A percentile compares a stretch with the other conserved stretches of the same genome.
Evolutionary conservation across 495 filamentous ascomycete genomes (phyloP).

Genomic region (Xylaria nigripes): DNA sequence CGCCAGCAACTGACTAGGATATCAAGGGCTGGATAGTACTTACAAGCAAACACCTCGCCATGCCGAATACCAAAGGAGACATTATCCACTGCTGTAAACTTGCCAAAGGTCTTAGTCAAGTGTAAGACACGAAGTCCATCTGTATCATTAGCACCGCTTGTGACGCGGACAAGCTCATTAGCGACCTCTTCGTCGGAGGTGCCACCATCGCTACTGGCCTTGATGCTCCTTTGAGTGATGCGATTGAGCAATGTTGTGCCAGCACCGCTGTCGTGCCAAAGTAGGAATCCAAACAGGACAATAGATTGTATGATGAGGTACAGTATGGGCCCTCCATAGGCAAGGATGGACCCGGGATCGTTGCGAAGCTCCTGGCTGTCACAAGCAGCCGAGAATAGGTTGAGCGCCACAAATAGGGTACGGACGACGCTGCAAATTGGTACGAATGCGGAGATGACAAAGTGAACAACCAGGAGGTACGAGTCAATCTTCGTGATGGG

Average conservation of each 20-base stretch:
- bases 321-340: constrained; percentile 66
- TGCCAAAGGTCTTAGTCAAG: constrained; percentile 67
- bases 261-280: constrained; percentile 64
- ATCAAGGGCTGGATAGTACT: not conserved
- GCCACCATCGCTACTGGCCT: constrained; percentile 17
- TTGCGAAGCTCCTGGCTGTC: constrained; percentile 49
- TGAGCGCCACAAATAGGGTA: constrained; percentile 64
- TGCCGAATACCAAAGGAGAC: constrained; percentile 70
- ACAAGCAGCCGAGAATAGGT: constrained; percentile 69
- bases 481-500: constrained; percentile 52
- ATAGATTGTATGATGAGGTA: constrained; percentile 60
- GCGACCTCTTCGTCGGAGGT: constrained; percentile 39
- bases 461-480: constrained; percentile 55
- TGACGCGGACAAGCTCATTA: constrained; percentile 38
- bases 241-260: constrained; percentile 40
- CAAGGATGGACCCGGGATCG: constrained; percentile 60
- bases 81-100: constrained; percentile 66
- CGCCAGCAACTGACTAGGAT: not conserved
- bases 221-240: constrained; percentile 29
- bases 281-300: constrained; percentile 50
- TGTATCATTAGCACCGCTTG: constrained; percentile 30
- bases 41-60: constrained; percentile 65
- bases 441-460: constrained; percentile 55
- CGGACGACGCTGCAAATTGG: constrained; percentile 62
- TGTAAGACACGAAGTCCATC: constrained; percentile 67